Conservation (phyloP, 352 stramenopile species). For the Phytopythium mirpurense region DNA sequence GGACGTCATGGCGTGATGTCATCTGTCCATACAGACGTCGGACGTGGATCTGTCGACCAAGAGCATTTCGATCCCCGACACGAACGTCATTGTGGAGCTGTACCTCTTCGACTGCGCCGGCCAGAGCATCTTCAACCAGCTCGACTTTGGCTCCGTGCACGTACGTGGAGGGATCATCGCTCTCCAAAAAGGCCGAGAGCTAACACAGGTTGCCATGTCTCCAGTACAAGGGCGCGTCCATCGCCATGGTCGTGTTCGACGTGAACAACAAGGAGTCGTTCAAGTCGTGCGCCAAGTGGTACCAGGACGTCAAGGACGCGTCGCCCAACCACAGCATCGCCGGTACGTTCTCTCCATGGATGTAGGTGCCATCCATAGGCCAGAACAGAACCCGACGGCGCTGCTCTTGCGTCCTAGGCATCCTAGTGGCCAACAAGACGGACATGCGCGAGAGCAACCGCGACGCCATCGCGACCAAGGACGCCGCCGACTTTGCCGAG, state of each 20-base stretch:
- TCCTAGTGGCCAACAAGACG: constrained; percentile 76
- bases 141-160: constrained; percentile 81
- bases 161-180: constrained; percentile 32
- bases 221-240: constrained; percentile 73
- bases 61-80: constrained; percentile 84
- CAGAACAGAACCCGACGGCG: no score
- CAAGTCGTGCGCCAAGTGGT: constrained; percentile 81
- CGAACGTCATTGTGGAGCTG: constrained; percentile 90
- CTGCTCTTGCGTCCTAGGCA: no score
- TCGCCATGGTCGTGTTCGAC: constrained; percentile 77
- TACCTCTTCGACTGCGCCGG: constrained; percentile 92
- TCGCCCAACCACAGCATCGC: constrained; percentile 75
- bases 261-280: constrained; percentile 86
- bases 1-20: no score
- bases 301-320: constrained; percentile 67
- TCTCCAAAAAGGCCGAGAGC: no score
- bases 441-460: constrained; percentile 75
- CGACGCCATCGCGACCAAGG: constrained; percentile 62
- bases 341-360: constrained; percentile 14
- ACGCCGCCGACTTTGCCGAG: constrained; percentile 64
- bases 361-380: background rate
- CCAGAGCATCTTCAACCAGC: constrained; percentile 93
- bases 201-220: background rate
- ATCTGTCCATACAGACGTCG: constrained; percentile 87
- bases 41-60: constrained; percentile 90